Evolutionary conservation across 495 filamentous ascomycete genomes (phyloP), one percentile per base, ranked within the genome.

Genomic region (Aspergillus nidulans): DNA sequence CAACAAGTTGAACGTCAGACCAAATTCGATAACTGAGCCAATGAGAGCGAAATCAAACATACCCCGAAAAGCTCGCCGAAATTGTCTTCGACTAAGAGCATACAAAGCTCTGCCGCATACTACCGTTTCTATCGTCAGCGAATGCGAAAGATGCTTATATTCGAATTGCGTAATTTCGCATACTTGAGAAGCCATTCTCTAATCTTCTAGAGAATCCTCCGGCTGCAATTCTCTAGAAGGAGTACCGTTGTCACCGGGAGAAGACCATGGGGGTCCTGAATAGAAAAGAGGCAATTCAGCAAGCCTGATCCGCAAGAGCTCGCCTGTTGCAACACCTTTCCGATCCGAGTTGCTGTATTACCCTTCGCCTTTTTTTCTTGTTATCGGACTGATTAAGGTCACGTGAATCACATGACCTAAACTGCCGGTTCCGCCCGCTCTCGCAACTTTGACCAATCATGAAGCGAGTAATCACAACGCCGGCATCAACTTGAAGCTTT

Each of bases 11-110:
- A 56, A 12, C 10, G 53, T 57, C 45, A 60, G 55, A 23, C 28
- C 24, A 7, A 15, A 18, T 25, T 47, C 20, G n/a, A 47, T 6
- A 47, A 8, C 8, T 21, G 38, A 30, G 28, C 46, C 38, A 40
- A 15, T 36, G 30, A 49, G 18, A 19, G 16, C 46, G 18, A 36
- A 36, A 46, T 12, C 2, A 23, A 42, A 78, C 90, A 63, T 86
- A 97, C 92, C 65, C 89, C 89, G 47, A 89, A 87, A 24, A 98
- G 80, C 63, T 95, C 88, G 59, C 94, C 94, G 69, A 91, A 90
- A 19, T 87, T 80, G 63, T 96, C 90, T 55, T 90, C 81, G 42
- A 97, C 84, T n/a, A 97, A 81, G 62, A 96, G 84, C 70, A 83
- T 77, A 73, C 90, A 95, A 48, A 97, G 86, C 81, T 97, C 88